phyloP scores from a whole-genome alignment of 2,329 filamentous ascomycete species.

The Didymella arachidicola region DNA sequence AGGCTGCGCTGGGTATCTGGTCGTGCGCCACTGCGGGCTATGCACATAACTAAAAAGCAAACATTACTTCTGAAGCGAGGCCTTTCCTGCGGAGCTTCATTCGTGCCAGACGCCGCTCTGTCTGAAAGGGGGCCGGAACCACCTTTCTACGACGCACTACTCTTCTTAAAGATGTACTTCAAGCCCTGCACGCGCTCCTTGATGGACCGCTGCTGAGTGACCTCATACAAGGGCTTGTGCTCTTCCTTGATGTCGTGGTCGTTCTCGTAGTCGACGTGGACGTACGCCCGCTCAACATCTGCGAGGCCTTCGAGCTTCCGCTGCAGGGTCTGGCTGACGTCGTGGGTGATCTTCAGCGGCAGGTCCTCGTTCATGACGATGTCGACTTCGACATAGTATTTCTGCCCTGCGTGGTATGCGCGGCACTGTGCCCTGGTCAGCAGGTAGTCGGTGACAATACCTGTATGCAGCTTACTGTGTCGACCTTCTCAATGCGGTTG shows the following conservation, averaged over 20 bases:
- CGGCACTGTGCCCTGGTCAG: constrained; percentile 52
- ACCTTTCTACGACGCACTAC: background rate
- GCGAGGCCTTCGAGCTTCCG: constrained; percentile 64
- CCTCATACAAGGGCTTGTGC: constrained; percentile 51
- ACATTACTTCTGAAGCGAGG: constrained; percentile 7
- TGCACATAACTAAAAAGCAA: constrained; percentile 3
- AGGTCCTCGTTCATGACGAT: constrained; percentile 66
- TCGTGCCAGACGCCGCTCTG: background rate
- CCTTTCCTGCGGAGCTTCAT: constrained; percentile 6
- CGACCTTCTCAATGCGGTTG: constrained; percentile 63
- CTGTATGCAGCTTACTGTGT: constrained; percentile 52
- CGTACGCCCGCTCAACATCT: constrained; percentile 56
- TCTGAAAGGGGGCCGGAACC: too few species aligned
- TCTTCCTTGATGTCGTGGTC: constrained; percentile 51
- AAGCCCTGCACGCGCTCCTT: constrained; percentile 44
- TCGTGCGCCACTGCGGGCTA: background rate
- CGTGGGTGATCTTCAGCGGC: constrained; percentile 65
- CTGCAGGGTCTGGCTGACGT: constrained; percentile 67
- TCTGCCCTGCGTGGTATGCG: constrained; percentile 68
- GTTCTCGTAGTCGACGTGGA: constrained; percentile 59
- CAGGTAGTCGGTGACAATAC: background rate
- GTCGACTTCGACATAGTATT: constrained; percentile 69
- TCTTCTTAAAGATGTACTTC: constrained; percentile 35
- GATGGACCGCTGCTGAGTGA: constrained; percentile 43
- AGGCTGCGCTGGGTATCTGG: constrained; percentile 15